phyloP scores from a whole-genome alignment of 2,329 filamentous ascomycete species.

The Phialophora tarda region DNA sequence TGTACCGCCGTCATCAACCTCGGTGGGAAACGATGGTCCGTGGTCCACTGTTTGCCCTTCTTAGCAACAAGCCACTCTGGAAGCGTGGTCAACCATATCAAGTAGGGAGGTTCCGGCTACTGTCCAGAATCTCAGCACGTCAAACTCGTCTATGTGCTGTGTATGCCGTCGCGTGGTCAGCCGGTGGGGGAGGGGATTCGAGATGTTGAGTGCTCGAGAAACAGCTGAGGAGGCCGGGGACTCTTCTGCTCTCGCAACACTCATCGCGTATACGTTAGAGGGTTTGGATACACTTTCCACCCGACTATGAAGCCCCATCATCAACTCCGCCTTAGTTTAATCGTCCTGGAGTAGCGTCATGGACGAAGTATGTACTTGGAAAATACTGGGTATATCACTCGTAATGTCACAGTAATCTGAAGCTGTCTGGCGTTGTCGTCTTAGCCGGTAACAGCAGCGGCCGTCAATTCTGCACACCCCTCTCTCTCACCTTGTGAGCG shows the following conservation, averaged over 20 bases:
- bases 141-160: neutral
- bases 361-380: neutral
- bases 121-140: neutral
- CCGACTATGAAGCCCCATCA: neutral
- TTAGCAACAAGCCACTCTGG: neutral
- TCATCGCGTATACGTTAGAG: neutral
- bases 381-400: neutral
- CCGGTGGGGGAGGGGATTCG: neutral
- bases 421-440: neutral
- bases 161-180: neutral
- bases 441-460: neutral
- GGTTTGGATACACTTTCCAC: neutral
- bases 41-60: too few relatives aligned
- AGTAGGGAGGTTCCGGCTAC: neutral
- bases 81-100: neutral
- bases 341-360: neutral
- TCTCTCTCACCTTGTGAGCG: neutral
- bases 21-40: neutral
- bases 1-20: neutral
- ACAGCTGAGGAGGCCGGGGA: too few relatives aligned
- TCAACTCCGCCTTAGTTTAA: too few relatives aligned
- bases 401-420: neutral
- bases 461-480: neutral
- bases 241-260: neutral
- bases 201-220: neutral